These are phyloP conservation scores for California macrophylla DNA, from an alignment of 441 rosid genomes.

Conservation along the genomic window DNA sequence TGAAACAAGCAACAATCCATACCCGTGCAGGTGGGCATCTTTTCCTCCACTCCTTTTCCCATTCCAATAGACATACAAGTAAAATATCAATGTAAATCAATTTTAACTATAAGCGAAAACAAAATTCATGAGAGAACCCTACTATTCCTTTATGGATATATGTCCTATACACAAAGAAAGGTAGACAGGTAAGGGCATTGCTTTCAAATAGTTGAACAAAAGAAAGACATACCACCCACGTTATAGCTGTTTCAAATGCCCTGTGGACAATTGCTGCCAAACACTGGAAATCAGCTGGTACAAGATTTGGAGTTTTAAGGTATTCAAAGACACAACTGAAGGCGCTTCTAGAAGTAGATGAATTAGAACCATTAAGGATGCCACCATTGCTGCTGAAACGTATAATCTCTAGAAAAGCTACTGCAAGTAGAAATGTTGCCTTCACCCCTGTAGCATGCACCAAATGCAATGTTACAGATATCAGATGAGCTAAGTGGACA, in stretches of 20 bases:
- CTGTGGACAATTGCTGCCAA: conserved; percentile 82
- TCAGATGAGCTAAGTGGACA: conserved; percentile 9
- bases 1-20: not conserved
- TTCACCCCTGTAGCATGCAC: conserved; percentile 66
- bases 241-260: conserved; percentile 83
- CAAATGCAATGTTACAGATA: conserved; percentile 6
- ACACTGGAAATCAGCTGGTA: conserved; percentile 87
- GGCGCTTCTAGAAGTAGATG: conserved; percentile 82
- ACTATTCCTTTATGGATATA: not conserved
- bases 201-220: conserved; percentile 9
- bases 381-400: conserved; percentile 98
- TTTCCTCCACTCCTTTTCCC: not conserved
- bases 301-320: conserved; percentile 83
- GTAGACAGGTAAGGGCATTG: not conserved
- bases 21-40: not conserved
- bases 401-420: conserved; percentile 82
- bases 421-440: conserved; percentile 98
- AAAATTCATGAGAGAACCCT: not conserved
- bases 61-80: not conserved
- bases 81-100: not conserved
- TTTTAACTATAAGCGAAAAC: not conserved
- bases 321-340: conserved; percentile 94
- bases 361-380: conserved; percentile 68
- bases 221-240: conserved; percentile 68
- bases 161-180: not conserved